A percentile compares a stretch with the other conserved stretches of the same genome.
phyloP scores from a whole-genome alignment of 129 eudicot species.

The Chrysanthemum makinoi region DNA sequence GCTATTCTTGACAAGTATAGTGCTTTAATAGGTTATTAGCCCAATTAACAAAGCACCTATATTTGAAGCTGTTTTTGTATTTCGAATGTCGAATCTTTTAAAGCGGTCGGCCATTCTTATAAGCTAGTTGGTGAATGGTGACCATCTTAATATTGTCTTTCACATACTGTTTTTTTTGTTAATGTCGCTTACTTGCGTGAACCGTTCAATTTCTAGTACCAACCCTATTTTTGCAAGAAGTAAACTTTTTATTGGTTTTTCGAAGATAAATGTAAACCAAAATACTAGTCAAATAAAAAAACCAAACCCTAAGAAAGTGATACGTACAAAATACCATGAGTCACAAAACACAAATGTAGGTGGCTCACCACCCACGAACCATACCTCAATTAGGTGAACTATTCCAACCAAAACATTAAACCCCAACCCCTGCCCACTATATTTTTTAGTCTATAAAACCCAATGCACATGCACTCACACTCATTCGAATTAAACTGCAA shows the following conservation, averaged over 20 bases:
- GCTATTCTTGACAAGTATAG: too few relatives aligned
- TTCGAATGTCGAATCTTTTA: too few relatives aligned
- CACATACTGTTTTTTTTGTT: too few relatives aligned
- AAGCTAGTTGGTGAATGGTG: too few relatives aligned
- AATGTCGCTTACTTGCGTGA: too few relatives aligned
- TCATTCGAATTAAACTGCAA: not conserved
- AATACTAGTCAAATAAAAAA: not conserved
- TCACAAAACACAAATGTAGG: slow-evolving; percentile 23
- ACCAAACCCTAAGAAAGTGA: not conserved
- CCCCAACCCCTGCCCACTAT: slow-evolving; percentile 52
- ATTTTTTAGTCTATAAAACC: slow-evolving; percentile 23
- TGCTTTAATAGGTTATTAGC: too few relatives aligned
- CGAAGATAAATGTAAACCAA: not conserved
- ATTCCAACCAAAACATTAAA: slow-evolving; percentile 34
- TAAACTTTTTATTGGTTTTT: not conserved
- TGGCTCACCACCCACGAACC: slow-evolving; percentile 33
- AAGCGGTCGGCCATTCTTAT: too few relatives aligned
- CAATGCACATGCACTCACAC: slow-evolving; percentile 10
- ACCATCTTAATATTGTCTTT: too few relatives aligned
- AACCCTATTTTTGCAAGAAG: too few relatives aligned
- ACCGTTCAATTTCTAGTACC: too few relatives aligned
- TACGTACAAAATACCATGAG: slow-evolving; percentile 2
- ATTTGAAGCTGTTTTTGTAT: too few relatives aligned
- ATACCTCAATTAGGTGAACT: slow-evolving; percentile 43
- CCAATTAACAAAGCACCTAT: too few relatives aligned